Evolutionary conservation across 2,329 filamentous ascomycete species (phyloP).

Genomic region (Pseudogymnoascus sp.): DNA sequence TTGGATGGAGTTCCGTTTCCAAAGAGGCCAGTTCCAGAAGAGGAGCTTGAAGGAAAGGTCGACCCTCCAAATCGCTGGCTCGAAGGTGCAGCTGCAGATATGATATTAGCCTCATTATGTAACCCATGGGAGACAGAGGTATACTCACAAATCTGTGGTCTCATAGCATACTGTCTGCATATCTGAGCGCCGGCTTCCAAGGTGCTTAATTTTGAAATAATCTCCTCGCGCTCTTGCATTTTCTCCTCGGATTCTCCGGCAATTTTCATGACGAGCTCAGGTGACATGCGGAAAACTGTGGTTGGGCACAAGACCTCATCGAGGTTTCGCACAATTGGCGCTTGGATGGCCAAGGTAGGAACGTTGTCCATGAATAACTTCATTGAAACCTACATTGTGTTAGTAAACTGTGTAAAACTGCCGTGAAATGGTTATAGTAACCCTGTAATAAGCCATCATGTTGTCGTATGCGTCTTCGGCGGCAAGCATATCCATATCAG

Average conservation of each 20-base stretch:
- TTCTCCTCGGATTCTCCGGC: conserved; percentile 18
- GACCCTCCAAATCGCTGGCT: too few species aligned
- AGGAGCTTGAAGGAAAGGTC: not conserved
- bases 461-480: conserved; percentile 16
- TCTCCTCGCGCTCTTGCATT: conserved; percentile 12
- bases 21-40: not conserved
- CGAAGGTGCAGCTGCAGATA: not conserved
- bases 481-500: conserved; percentile 15
- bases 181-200: conserved; percentile 17
- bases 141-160: not conserved
- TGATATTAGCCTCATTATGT: not conserved
- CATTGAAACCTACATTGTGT: conserved; percentile 15
- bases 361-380: conserved; percentile 20
- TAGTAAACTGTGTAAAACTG: not conserved
- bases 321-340: conserved; percentile 16
- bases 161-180: conserved; percentile 17
- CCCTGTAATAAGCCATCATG: conserved; percentile 20
- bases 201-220: conserved; percentile 13
- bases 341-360: conserved; percentile 16
- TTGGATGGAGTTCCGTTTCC: not conserved
- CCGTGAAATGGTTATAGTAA: conserved; percentile 1
- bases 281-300: conserved; percentile 15
- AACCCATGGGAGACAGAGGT: not conserved
- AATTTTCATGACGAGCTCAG: conserved; percentile 13
- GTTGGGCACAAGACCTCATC: conserved; percentile 18